Percentiles rank a stretch among this genome's conserved stretches.
Evolutionary conservation across 2,329 filamentous ascomycete genomes (phyloP).

Genomic region (Lecanicillium sp.): DNA sequence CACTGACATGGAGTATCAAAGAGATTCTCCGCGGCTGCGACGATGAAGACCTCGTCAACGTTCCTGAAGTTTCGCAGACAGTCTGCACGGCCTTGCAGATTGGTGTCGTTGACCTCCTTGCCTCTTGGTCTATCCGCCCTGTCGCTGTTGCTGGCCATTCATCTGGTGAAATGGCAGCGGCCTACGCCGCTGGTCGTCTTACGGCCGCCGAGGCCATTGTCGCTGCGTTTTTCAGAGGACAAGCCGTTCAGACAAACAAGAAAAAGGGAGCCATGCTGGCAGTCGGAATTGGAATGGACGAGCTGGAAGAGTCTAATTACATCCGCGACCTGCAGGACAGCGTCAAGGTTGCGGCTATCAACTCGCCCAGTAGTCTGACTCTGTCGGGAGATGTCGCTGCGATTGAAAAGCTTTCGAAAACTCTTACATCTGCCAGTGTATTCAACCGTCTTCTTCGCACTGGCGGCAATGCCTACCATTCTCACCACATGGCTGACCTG

Average conservation of each 20-base stretch:
- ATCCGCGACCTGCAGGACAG: conserved; percentile 13
- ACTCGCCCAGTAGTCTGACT: conserved; percentile 27
- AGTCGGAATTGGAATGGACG: not conserved
- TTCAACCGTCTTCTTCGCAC: conserved; percentile 10
- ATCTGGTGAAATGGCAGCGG: conserved; percentile 37
- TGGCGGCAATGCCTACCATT: conserved; percentile 22
- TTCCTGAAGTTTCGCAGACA: conserved; percentile 32
- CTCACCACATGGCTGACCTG: conserved; percentile 28
- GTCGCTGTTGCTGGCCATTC: conserved; percentile 34
- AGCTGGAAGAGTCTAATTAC: no score
- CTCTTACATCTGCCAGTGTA: no score
- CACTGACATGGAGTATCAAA: not conserved
- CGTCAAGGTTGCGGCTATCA: conserved; percentile 27
- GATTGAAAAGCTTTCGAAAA: conserved; percentile 19
- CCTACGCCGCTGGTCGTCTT: conserved; percentile 30
- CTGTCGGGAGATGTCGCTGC: conserved; percentile 25
- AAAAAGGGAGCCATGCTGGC: not conserved
- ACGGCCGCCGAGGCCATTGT: conserved; percentile 22
- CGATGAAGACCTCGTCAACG: conserved; percentile 22
- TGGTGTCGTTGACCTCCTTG: conserved; percentile 33
- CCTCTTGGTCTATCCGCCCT: conserved; percentile 31
- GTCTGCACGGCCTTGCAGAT: conserved; percentile 37
- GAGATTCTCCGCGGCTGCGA: not conserved
- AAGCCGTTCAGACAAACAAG: conserved; percentile 13
- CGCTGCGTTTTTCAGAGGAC: not conserved